Base-by-base conservation (phyloP, 1,284 basidiomycete genomes). In the Ceratobasidium theobromae region DNA sequence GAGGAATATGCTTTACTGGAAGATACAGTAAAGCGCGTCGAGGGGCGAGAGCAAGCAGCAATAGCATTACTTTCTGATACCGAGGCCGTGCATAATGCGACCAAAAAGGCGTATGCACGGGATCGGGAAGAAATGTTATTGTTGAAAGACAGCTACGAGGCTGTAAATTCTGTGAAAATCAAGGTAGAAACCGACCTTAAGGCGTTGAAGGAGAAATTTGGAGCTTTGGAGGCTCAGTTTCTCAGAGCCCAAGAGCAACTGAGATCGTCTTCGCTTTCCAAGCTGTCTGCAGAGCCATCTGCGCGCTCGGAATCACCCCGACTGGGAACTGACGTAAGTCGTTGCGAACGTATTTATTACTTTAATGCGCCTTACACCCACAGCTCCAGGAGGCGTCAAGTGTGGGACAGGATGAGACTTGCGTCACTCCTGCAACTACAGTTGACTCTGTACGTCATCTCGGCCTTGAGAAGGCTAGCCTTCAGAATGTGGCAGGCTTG, bases 401-500 rank as follows among this genome's bases (percentile, higher is more conserved):
- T 21, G 38, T 53, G 21, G 60, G 53, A 8, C 60, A n/a, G 14
- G 60, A 53, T 5, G 60, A 53, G 18, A 18, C 16, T n/a, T 53
- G 35, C 40, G 18, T 38, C 28, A 65, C 60, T 1, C 60, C 60
- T 9, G 16, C 51, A 5, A 27, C 51, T 25, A 25, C 58, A 11
- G 11, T 38, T n/a, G 60, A 65, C 8, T 33, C 18, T 35, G 40
- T 16, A 16, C 60, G 51, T 3, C n/a, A 53, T 30, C n/a, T 51
- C 8, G 16, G 28, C 18, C 41, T 27, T 30, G 28, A 12, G 30
- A 53, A 65, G 28, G 21, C 38, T 16, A 40, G 40, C 41, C 60
- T 33, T 32, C 49, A 65, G 18, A 41, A 65, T 35, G 62, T 76
- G 35, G 33, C 68, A n/a, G 70, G 70, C 14, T 65, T 76, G n/a